Evolutionary conservation across 352 stramenopile species (phyloP), one percentile per base, ranked within the genome.

Genomic region (Phytophthora niederhauseri): DNA sequence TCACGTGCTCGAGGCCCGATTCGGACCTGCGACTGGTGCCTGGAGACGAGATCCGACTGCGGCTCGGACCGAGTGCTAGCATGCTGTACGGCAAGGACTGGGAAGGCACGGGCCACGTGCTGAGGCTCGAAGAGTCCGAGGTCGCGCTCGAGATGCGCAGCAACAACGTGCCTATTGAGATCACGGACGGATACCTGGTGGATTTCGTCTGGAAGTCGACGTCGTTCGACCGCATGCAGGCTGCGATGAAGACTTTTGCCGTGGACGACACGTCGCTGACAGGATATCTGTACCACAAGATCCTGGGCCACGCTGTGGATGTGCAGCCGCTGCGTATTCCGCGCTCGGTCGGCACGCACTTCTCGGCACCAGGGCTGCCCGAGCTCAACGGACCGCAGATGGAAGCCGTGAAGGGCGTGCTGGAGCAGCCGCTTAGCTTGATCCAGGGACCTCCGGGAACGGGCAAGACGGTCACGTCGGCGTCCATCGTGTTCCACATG

Each of bases 131-230:
- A 12, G 90, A 97, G 61, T 91, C 84, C 1, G 87, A 93, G 48
- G 90, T 97, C 20, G 89, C 89, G 52, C 72, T 97, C 0, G 90
- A 97, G 50, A 95, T 97, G 89, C 85, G 89, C 51, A 89, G 72
- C 64, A 87, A 87, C 57, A 88, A 92, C 46, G 88, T 88, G 7
- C 87, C 88, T 0, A 72, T 98, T 17, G 93, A 99, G 61, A 98
- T 99, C 67, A 90, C 85, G 2, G 97, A 99, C 73, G 97, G 95
- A 54, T 99, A 98, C 70, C 71, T 97, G 50, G 93, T 99, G 15
- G 96, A 99, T 54, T 99, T 99, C 83, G 97, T 99, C 68, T 99
- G 98, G 98, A 99, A 99, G 70, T 92, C 85, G 15, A 99, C 97
- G 14, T 99, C 96, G 15, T 99, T 99, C 70, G 98, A 99, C 73